Conservation (phyloP, 177 flowering plant genomes). For the Vitis hybrid region DNA sequence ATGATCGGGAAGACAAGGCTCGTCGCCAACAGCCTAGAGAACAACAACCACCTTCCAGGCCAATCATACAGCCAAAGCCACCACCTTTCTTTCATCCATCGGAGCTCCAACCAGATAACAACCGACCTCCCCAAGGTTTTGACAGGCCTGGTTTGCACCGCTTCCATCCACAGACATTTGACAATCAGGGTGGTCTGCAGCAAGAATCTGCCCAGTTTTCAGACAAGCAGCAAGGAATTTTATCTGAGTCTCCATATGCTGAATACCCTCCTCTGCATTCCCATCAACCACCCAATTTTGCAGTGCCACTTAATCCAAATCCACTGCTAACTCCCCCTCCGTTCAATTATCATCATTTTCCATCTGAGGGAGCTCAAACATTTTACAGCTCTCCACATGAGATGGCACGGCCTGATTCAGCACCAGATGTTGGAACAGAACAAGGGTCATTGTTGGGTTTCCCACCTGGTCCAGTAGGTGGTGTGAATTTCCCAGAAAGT, state of each 20-base stretch:
- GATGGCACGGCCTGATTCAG: constrained; percentile 46
- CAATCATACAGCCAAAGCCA: constrained; percentile 46
- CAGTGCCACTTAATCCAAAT: constrained; percentile 48
- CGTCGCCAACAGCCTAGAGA: constrained; percentile 58
- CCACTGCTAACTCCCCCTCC: constrained; percentile 38
- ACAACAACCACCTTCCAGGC: constrained; percentile 42
- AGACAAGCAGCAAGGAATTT: constrained; percentile 45
- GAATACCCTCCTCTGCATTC: constrained; percentile 49
- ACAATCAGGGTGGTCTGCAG: constrained; percentile 36
- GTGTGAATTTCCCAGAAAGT: constrained; percentile 31
- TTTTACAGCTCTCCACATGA: constrained; percentile 53
- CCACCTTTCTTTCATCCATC: constrained; percentile 42
- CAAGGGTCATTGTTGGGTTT: constrained; percentile 72
- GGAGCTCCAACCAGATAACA: constrained; percentile 42
- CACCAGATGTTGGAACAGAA: constrained; percentile 56
- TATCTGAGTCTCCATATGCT: constrained; percentile 35
- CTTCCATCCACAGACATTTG: constrained; percentile 49
- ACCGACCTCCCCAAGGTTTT: constrained; percentile 34
- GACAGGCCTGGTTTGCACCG: constrained; percentile 43
- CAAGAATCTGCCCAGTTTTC: constrained; percentile 52
- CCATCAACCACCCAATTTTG: constrained; percentile 53
- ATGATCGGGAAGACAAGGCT: constrained; percentile 61
- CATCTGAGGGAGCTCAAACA: constrained; percentile 56
- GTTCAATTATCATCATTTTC: constrained; percentile 56
- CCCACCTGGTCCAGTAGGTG: constrained; percentile 46